Evolutionary conservation across 2,329 filamentous ascomycete genomes (phyloP).

Genomic region (Penicillium sp.): DNA sequence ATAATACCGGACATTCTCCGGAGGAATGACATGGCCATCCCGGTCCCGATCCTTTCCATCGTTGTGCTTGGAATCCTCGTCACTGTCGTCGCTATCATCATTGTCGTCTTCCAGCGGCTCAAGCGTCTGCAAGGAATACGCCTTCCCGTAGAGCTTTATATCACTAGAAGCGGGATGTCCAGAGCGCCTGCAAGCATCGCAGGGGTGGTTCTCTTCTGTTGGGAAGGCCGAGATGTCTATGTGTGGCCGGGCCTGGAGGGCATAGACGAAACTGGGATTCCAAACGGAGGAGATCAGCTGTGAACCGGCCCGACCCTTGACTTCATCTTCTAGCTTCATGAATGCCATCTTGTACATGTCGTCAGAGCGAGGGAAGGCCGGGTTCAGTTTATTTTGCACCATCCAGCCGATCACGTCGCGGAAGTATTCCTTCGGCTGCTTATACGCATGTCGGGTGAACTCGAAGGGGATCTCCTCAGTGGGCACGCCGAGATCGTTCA

Average conservation of each 20-base stretch:
- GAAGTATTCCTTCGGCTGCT: conserved; percentile 64
- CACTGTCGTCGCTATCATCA: conserved; percentile 33
- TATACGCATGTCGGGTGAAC: conserved; percentile 58
- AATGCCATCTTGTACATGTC: conserved; percentile 61
- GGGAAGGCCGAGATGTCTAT: conserved; percentile 46
- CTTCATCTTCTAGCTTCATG: conserved; percentile 62
- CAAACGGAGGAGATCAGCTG: conserved; percentile 65
- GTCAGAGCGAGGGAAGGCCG: conserved; percentile 56
- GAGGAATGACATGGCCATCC: conserved; percentile 40
- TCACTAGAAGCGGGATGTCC: conserved; percentile 59
- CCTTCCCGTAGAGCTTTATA: conserved; percentile 54
- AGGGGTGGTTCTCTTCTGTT: conserved; percentile 42
- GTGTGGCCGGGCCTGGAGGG: conserved; percentile 57
- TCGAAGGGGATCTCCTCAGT: conserved; percentile 55
- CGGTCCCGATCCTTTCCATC: conserved; percentile 32
- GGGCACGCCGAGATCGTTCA: conserved; percentile 51
- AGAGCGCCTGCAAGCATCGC: conserved; percentile 62
- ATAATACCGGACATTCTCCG: conserved; percentile 42
- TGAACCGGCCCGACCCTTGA: conserved; percentile 57
- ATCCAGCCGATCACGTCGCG: conserved; percentile 69
- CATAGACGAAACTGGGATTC: conserved; percentile 57
- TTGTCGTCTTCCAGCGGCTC: conserved; percentile 51
- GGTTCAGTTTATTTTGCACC: conserved; percentile 68
- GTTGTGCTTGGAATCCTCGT: conserved; percentile 28
- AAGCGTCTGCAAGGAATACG: conserved; percentile 59